Evolutionary conservation across 768 basidiomycete species (phyloP).

Genomic region (Pisolithus albus): DNA sequence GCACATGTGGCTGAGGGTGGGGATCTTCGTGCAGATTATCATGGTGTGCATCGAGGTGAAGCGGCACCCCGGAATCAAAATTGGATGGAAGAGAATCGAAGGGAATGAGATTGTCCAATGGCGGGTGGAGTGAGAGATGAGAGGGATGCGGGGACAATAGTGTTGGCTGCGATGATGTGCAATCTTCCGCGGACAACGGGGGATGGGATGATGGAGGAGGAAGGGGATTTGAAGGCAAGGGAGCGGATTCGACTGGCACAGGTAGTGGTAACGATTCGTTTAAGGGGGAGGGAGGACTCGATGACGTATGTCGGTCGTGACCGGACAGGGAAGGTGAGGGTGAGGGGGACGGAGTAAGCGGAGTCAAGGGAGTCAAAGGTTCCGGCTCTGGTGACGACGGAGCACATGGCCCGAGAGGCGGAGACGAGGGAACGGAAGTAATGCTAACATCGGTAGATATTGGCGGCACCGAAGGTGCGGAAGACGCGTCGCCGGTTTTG

Average conservation of each 20-base stretch:
- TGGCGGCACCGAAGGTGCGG: conserved; percentile 3
- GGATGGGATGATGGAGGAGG: neutral
- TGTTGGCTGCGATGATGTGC: conserved; percentile 1
- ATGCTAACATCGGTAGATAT: neutral
- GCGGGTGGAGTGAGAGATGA: conserved; percentile 12
- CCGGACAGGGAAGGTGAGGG: conserved; percentile 20
- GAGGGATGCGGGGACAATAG: conserved; percentile 1
- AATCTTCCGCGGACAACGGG: neutral
- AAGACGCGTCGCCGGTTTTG: neutral
- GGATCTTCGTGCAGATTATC: neutral
- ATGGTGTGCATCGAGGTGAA: conserved; percentile 10
- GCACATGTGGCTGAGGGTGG: conserved; percentile 5
- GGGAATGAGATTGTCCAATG: conserved; percentile 23
- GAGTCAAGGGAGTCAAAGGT: conserved; percentile 16
- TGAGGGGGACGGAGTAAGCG: conserved; percentile 17
- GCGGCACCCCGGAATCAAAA: conserved; percentile 14
- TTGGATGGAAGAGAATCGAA: conserved; percentile 17
- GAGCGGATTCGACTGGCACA: conserved; percentile 1
- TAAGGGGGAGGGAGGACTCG: conserved; percentile 1
- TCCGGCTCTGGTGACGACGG: conserved; percentile 7
- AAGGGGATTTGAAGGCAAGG: neutral
- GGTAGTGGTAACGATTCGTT: conserved; percentile 7
- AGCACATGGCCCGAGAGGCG: neutral
- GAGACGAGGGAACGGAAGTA: neutral
- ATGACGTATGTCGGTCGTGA: conserved; percentile 18